These are phyloP conservation scores for Podosphaera fusca DNA, from an alignment of 2,329 filamentous ascomycete species.

Conservation along the genomic window DNA sequence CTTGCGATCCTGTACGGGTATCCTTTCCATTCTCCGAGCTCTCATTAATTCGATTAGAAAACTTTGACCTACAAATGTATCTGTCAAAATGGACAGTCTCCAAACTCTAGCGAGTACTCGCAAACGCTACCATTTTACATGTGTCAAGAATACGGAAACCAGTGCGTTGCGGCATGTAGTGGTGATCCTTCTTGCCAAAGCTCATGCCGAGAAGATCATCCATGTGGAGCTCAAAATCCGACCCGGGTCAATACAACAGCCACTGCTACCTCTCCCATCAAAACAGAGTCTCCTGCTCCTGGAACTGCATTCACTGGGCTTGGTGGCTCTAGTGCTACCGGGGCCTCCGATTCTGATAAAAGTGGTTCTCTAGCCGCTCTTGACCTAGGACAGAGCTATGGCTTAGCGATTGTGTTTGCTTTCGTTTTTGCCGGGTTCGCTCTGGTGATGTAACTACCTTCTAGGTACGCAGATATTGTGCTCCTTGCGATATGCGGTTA, in stretches of 20 bases:
- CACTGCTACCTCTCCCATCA: conserved; percentile 18
- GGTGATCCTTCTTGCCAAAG: conserved; percentile 33
- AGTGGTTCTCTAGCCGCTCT: conserved; percentile 20
- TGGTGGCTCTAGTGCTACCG: conserved; percentile 16
- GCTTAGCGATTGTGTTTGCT: conserved; percentile 28
- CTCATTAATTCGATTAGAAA: conserved; percentile 18
- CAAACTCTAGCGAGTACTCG: conserved; percentile 56
- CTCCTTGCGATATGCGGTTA: too few relatives aligned
- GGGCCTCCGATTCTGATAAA: conserved; percentile 8
- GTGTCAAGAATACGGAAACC: conserved; percentile 46
- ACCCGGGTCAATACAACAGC: conserved; percentile 31
- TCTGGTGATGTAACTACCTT: conserved; percentile 21
- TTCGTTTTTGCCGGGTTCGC: conserved; percentile 35
- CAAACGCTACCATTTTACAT: conserved; percentile 58
- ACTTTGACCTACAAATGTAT: conserved; percentile 47
- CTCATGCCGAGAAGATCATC: conserved; percentile 40
- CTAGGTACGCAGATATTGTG: too few relatives aligned
- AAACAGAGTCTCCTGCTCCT: conserved; percentile 19
- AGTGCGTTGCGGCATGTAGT: conserved; percentile 39
- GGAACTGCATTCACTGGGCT: conserved; percentile 22
- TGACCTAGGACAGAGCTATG: conserved; percentile 31
- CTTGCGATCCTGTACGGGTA: conserved; percentile 37
- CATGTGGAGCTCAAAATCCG: conserved; percentile 47
- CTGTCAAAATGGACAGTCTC: conserved; percentile 40
- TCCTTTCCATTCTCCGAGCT: not conserved